These are phyloP conservation scores for Sarocladium brachiariae DNA, from an alignment of 2,329 filamentous ascomycete species.

Conservation along the genomic window DNA sequence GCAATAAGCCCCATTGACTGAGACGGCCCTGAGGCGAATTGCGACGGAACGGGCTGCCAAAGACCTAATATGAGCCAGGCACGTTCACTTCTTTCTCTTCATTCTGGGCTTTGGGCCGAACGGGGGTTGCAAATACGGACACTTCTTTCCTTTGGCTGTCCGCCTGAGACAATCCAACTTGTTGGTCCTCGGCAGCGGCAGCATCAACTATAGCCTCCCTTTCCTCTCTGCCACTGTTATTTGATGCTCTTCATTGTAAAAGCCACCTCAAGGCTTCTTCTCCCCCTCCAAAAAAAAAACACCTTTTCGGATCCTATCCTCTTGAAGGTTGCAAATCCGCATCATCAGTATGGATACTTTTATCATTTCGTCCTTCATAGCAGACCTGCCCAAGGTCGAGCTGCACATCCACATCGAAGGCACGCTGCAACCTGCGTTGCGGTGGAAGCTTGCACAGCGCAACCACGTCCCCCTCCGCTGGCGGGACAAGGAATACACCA, in stretches of 20 bases:
- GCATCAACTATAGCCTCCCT: background rate
- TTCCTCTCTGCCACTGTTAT: too few relatives aligned
- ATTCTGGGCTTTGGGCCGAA: background rate
- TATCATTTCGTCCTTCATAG: conserved; percentile 41
- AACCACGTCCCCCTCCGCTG: conserved; percentile 57
- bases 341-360: background rate
- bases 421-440: conserved; percentile 58
- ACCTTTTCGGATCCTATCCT: too few relatives aligned
- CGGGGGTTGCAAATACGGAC: background rate
- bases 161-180: conserved; percentile 5
- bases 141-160: background rate
- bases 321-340: too few relatives aligned
- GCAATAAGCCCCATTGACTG: conserved; percentile 6
- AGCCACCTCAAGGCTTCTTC: background rate
- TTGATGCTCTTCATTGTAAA: background rate
- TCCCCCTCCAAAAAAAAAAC: background rate
- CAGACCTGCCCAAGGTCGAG: conserved; percentile 67
- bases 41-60: background rate
- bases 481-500: conserved; percentile 44
- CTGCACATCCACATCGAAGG: conserved; percentile 76
- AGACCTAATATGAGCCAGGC: conserved; percentile 6
- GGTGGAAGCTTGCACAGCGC: conserved; percentile 59
- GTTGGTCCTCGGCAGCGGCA: conserved; percentile 1
- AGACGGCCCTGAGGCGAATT: background rate
- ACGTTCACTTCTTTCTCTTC: background rate